Percentiles rank a stretch among this genome's conserved stretches.
Conservation (phyloP, 192 early-diverging fungal species). For the Entomortierella beljakovae region DNA sequence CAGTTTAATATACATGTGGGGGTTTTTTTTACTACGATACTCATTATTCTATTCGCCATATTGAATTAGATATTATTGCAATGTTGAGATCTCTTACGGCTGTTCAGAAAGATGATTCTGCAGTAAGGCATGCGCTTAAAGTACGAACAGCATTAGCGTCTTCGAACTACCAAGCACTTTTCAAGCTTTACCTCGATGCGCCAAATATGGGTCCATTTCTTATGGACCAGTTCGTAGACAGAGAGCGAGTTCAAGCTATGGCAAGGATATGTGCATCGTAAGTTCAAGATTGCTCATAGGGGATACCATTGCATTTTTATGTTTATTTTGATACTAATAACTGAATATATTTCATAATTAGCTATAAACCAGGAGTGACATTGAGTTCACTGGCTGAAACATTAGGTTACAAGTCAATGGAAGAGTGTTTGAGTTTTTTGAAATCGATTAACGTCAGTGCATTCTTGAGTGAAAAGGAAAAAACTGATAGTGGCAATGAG, state of each 20-base stretch:
- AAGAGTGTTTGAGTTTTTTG: conserved; percentile 65
- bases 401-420: conserved; percentile 71
- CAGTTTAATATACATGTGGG: too few relatives aligned
- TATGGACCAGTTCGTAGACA: conserved; percentile 92
- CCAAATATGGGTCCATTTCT: conserved; percentile 92
- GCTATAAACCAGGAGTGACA: conserved; percentile 69
- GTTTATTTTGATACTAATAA: neutral
- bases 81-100: conserved; percentile 79
- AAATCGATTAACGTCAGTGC: conserved; percentile 14
- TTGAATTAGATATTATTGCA: conserved; percentile 87
- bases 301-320: too few relatives aligned
- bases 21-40: too few relatives aligned
- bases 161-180: conserved; percentile 89
- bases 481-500: conserved; percentile 51
- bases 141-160: conserved; percentile 85
- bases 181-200: conserved; percentile 77
- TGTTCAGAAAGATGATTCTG: conserved; percentile 69
- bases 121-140: conserved; percentile 84
- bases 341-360: conserved; percentile 29
- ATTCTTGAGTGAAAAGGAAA: conserved; percentile 6
- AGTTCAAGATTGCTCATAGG: too few relatives aligned
- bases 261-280: conserved; percentile 83
- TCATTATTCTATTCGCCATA: neutral
- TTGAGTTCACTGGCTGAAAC: conserved; percentile 70
- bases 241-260: conserved; percentile 86